Evolutionary conservation across 495 filamentous ascomycete species (phyloP).

Genomic region (Trichoderma asperelloides): DNA sequence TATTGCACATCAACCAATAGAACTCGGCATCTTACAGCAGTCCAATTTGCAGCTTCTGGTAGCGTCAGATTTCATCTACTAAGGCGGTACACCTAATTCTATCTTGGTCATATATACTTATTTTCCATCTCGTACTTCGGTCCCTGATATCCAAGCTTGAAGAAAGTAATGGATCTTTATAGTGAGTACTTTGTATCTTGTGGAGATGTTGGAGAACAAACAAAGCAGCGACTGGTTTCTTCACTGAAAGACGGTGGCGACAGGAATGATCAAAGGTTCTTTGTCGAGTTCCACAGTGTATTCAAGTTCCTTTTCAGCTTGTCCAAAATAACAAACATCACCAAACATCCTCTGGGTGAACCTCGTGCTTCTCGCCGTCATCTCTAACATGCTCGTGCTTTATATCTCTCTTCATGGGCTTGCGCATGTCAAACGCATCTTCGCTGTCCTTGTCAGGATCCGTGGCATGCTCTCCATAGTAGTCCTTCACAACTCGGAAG

Average conservation of each 20-base stretch:
- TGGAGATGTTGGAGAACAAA: neutral
- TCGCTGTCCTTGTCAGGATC: slow-evolving; percentile 56
- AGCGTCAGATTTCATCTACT: too few species aligned
- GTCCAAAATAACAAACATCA: slow-evolving; percentile 25
- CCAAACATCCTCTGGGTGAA: slow-evolving; percentile 82
- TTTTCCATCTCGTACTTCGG: too few species aligned
- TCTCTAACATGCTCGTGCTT: slow-evolving; percentile 66
- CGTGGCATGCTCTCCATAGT: slow-evolving; percentile 68
- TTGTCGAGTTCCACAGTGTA: neutral
- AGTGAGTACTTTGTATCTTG: too few species aligned
- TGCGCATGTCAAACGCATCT: slow-evolving; percentile 95
- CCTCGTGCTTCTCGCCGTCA: slow-evolving; percentile 70
- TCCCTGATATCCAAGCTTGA: too few species aligned
- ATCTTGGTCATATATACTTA: too few species aligned
- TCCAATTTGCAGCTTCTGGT: too few species aligned
- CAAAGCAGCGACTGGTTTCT: neutral
- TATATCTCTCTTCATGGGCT: slow-evolving; percentile 78
- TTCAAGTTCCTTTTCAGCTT: neutral
- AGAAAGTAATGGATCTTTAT: too few species aligned
- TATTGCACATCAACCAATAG: too few species aligned
- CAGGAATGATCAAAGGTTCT: neutral
- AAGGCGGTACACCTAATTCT: too few species aligned
- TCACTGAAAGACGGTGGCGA: too few species aligned
- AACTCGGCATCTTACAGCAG: too few species aligned
- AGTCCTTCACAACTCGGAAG: slow-evolving; percentile 78